Conservation (phyloP, 768 basidiomycete genomes). For the Lactarius hatsudake region DNA sequence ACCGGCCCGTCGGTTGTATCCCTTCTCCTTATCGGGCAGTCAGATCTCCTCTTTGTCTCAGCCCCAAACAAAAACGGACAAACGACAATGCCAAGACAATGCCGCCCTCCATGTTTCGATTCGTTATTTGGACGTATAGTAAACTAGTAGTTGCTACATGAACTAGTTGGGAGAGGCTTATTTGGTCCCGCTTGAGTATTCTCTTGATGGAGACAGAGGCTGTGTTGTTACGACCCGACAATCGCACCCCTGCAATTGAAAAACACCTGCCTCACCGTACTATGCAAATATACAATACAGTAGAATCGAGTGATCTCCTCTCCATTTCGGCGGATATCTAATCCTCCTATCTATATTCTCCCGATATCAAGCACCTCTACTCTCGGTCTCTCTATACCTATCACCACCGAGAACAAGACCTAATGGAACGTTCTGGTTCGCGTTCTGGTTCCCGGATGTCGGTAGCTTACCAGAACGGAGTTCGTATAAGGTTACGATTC, state of each 20-base stretch:
- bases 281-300: too few relatives aligned
- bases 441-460: slow-evolving; percentile 1
- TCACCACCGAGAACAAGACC: neutral
- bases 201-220: neutral
- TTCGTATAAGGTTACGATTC: neutral
- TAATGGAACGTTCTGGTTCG: neutral
- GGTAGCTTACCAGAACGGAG: slow-evolving; percentile 11
- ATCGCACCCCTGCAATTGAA: neutral
- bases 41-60: slow-evolving; percentile 15
- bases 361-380: neutral
- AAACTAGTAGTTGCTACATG: neutral
- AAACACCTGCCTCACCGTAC: neutral
- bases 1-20: slow-evolving; percentile 24
- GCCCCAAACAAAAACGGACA: neutral
- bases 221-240: slow-evolving; percentile 1
- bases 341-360: neutral
- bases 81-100: neutral
- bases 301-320: neutral
- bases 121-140: neutral
- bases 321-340: slow-evolving; percentile 1
- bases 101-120: neutral
- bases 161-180: neutral
- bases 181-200: neutral
- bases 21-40: slow-evolving; percentile 10
- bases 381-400: neutral